Percentiles rank a stretch among this genome's conserved stretches.
These are phyloP conservation scores for Cytospora piceicola DNA, from an alignment of 2,329 filamentous ascomycete species.

Conservation along the genomic window DNA sequence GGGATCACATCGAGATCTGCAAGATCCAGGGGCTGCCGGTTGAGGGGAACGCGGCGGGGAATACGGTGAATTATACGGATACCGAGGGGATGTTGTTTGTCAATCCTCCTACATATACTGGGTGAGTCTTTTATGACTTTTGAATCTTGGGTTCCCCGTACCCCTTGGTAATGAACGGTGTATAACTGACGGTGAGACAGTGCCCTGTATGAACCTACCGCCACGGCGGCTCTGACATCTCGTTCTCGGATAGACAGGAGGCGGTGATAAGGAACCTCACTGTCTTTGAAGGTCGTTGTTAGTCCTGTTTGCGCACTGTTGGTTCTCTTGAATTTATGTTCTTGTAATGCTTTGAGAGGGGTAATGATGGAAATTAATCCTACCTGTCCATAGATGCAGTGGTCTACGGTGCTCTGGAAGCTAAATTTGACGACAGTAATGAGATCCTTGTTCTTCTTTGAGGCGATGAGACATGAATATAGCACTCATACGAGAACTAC, in stretches of 20 bases:
- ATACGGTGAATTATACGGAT: constrained; percentile 59
- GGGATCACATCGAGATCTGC: constrained; percentile 57
- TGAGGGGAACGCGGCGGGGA: constrained; percentile 70
- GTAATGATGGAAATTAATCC: constrained; percentile 9
- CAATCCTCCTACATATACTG: constrained; percentile 52
- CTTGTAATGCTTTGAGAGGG: background rate
- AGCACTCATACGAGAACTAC: background rate
- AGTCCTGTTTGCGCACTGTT: background rate
- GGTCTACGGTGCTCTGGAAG: constrained; percentile 4
- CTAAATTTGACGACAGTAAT: constrained; percentile 2
- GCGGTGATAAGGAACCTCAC: background rate
- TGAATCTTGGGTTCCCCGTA: background rate
- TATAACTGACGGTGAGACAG: constrained; percentile 24
- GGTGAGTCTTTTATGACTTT: constrained; percentile 41
- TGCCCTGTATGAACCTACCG: constrained; percentile 21
- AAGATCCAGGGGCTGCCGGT: constrained; percentile 51
- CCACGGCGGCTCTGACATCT: constrained; percentile 4
- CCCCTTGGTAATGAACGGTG: background rate
- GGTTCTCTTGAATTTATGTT: background rate
- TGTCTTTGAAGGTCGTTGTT: background rate
- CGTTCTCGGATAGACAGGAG: constrained; percentile 22
- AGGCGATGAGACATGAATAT: background rate
- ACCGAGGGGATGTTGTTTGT: constrained; percentile 55
- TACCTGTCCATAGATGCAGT: constrained; percentile 17
- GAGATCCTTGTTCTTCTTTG: background rate